Evolutionary conservation across 1,139 yeast genomes (phyloP).

Genomic region (Nakaseomyces glabratus): DNA sequence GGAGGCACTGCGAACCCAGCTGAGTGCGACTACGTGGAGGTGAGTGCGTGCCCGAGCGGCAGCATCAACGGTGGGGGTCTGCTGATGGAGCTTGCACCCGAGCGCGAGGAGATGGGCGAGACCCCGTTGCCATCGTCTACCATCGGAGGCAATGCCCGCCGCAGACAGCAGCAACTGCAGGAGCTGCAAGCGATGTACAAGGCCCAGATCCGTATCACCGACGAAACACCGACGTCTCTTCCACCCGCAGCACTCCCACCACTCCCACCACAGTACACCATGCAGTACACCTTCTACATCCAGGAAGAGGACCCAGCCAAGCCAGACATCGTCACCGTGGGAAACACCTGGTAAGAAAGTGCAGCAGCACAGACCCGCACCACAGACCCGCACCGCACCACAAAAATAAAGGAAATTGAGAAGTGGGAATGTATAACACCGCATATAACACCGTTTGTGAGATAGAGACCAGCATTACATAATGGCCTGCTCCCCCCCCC

Average conservation of each 20-base stretch:
- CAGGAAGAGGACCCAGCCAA: constrained; percentile 13
- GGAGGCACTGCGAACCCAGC: constrained; percentile 42
- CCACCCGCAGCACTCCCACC: constrained; percentile 6
- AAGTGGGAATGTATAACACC: too few species aligned
- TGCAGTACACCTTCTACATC: constrained; percentile 16
- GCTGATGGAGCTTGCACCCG: constrained; percentile 10
- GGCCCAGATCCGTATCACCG: constrained; percentile 7
- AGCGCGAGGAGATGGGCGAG: constrained; percentile 12
- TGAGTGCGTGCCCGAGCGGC: constrained; percentile 98
- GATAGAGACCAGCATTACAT: too few species aligned
- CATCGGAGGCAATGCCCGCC: too few species aligned
- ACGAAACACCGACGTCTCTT: constrained; percentile 11
- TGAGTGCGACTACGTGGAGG: constrained; percentile 75
- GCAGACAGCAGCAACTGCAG: constrained; percentile 8
- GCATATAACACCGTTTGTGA: too few species aligned
- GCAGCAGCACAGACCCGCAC: too few species aligned
- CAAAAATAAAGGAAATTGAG: too few species aligned
- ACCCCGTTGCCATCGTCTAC: constrained; percentile 14
- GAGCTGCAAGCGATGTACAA: constrained; percentile 11
- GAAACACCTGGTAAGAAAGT: constrained; percentile 25
- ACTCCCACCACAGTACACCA: constrained; percentile 4
- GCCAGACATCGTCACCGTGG: constrained; percentile 19
- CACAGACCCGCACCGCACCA: too few species aligned
- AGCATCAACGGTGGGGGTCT: constrained; percentile 98
- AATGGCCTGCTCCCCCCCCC: too few species aligned